A percentile compares a stretch with the other conserved stretches of the same genome.
Evolutionary conservation across 176 grass and related monocot genomes (phyloP).

Genomic region (Raddia guianensis): DNA sequence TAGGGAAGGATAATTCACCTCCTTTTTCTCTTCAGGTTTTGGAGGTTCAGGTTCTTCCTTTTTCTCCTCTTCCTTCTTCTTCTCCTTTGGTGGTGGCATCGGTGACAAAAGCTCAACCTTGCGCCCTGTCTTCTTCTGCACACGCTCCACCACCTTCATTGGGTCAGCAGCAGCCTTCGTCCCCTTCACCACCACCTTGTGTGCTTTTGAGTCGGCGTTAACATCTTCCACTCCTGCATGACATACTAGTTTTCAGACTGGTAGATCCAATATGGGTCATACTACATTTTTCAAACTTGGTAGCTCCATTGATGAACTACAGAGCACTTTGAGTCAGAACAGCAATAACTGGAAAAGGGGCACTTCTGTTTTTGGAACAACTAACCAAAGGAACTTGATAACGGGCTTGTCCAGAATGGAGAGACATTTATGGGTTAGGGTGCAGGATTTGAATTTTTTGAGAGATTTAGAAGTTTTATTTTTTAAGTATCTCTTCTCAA

Average conservation of each 20-base stretch:
- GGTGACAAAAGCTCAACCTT: conserved; percentile 91
- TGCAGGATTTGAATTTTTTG: not conserved
- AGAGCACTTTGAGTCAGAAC: conserved; percentile 6
- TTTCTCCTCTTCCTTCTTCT: conserved; percentile 77
- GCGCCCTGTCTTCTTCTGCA: conserved; percentile 87
- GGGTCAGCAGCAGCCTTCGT: conserved; percentile 84
- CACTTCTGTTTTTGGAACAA: not conserved
- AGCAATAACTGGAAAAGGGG: not conserved
- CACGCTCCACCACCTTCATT: conserved; percentile 85
- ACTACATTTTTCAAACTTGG: not conserved
- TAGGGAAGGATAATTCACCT: conserved; percentile 36
- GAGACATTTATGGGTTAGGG: not conserved
- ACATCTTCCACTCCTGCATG: conserved; percentile 77
- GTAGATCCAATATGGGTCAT: conserved; percentile 10
- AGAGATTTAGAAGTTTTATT: not conserved
- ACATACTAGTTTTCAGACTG: conserved; percentile 39
- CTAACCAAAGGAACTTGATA: not conserved
- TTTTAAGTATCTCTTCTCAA: not conserved
- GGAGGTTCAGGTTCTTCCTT: conserved; percentile 47
- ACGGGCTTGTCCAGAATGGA: not conserved
- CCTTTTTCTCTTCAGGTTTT: conserved; percentile 60
- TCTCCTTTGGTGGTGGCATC: conserved; percentile 43
- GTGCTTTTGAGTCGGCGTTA: conserved; percentile 61
- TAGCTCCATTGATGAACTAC: not conserved
- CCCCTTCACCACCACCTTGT: conserved; percentile 92